phyloP scores from a whole-genome alignment of 179 eudicot genomes.

The Gypsophila paniculata region DNA sequence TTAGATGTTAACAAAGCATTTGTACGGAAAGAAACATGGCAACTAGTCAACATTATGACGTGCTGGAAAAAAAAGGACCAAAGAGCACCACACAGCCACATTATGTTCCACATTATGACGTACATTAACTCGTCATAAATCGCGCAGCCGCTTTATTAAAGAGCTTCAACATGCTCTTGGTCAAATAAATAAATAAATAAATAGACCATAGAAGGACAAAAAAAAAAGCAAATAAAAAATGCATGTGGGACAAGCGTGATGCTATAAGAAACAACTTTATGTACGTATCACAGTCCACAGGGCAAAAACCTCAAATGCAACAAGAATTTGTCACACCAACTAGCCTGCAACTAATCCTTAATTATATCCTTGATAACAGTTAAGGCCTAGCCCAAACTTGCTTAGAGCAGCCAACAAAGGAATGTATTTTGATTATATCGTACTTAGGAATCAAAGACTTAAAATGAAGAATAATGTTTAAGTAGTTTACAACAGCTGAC shows the following conservation, averaged over 20 bases:
- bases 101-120: not conserved
- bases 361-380: not conserved
- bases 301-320: not conserved
- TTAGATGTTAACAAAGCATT: not conserved
- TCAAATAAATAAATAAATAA: not conserved
- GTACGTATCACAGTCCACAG: not conserved
- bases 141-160: too few species aligned
- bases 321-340: not conserved
- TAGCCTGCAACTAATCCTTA: constrained; percentile 4
- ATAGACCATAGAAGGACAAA: not conserved
- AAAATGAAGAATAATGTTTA: not conserved
- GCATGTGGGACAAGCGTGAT: not conserved
- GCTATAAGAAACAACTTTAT: not conserved
- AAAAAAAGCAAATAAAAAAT: not conserved
- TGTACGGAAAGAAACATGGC: constrained; percentile 10
- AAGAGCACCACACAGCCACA: not conserved
- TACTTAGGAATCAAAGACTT: not conserved
- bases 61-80: not conserved
- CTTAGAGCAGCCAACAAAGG: not conserved
- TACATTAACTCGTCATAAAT: not conserved
- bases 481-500: constrained; percentile 41
- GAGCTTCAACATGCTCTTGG: not conserved
- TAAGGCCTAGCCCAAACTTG: not conserved
- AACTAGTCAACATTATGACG: not conserved
- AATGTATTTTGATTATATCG: not conserved